These are phyloP conservation scores for Scutellaria minor DNA, from an alignment of 257 asterid genomes.

Conservation along the genomic window DNA sequence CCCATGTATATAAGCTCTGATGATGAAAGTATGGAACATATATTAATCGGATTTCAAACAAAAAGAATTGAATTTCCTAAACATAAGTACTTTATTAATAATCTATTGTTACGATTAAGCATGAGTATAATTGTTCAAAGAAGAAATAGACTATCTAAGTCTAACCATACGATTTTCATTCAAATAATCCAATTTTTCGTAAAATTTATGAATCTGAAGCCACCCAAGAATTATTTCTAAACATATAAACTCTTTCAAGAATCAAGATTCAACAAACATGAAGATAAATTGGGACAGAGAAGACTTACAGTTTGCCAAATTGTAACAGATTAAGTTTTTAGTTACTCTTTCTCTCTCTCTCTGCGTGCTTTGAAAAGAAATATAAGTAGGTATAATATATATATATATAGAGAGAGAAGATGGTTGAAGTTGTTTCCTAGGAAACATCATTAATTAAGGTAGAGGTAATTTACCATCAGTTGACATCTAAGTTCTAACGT, in stretches of 20 bases:
- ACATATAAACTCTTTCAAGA: not conserved
- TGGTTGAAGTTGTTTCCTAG: too few relatives aligned
- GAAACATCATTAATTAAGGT: too few relatives aligned
- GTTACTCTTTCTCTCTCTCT: too few relatives aligned
- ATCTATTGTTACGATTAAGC: not conserved
- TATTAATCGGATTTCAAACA: not conserved
- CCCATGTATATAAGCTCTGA: too few relatives aligned
- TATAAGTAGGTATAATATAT: too few relatives aligned
- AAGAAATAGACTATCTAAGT: not conserved
- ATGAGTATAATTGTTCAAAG: not conserved
- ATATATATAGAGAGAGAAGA: too few relatives aligned
- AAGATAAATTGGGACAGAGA: conserved; percentile 17
- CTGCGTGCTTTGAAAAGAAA: too few relatives aligned
- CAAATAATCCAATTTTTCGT: too few relatives aligned
- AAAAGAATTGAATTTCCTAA: too few relatives aligned
- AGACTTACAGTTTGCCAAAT: conserved; percentile 31
- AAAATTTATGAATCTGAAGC: not conserved
- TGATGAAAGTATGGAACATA: not conserved
- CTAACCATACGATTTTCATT: not conserved
- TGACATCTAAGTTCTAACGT: too few relatives aligned
- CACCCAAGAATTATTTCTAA: not conserved
- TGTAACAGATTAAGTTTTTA: too few relatives aligned
- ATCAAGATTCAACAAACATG: not conserved
- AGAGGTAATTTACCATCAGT: too few relatives aligned
- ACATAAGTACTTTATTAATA: not conserved